These are phyloP conservation scores for Fusarium bulbicola DNA, from an alignment of 2,329 filamentous ascomycete genomes.

Conservation along the genomic window DNA sequence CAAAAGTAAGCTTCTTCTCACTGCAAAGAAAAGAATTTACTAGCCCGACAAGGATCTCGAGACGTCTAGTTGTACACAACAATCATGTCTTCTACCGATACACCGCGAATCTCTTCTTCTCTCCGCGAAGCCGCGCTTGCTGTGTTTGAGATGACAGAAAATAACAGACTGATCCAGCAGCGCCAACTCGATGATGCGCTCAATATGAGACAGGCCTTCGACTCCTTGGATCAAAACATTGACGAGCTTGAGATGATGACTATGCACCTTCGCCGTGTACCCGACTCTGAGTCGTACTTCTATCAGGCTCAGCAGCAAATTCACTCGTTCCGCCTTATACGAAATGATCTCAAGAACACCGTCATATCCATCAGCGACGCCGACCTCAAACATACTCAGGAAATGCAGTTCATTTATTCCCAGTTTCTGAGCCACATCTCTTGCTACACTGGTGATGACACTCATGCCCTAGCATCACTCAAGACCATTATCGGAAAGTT, in stretches of 20 bases:
- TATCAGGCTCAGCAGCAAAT: not conserved
- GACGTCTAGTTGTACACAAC: not conserved
- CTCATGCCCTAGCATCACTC: not conserved
- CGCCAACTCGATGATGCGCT: not conserved
- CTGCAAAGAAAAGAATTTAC: accelerated
- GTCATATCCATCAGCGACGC: not conserved
- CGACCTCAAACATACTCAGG: not conserved
- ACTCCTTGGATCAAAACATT: not conserved
- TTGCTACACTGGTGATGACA: not conserved
- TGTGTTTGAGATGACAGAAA: not conserved
- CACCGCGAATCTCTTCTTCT: not conserved
- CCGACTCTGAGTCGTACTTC: not conserved
- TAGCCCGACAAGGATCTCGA: too few species aligned
- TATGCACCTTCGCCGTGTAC: not conserved
- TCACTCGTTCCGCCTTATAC: not conserved
- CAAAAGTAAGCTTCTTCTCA: not conserved
- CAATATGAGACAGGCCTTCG: not conserved
- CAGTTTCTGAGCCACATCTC: not conserved
- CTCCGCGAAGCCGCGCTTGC: not conserved
- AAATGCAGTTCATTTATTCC: not conserved
- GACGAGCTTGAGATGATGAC: not conserved
- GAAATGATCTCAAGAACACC: not conserved
- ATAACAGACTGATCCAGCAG: not conserved
- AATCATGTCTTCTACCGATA: not conserved
- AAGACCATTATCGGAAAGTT: not conserved